These are phyloP conservation scores for Pythium volutum DNA, from an alignment of 352 stramenopile species.

Conservation along the genomic window DNA sequence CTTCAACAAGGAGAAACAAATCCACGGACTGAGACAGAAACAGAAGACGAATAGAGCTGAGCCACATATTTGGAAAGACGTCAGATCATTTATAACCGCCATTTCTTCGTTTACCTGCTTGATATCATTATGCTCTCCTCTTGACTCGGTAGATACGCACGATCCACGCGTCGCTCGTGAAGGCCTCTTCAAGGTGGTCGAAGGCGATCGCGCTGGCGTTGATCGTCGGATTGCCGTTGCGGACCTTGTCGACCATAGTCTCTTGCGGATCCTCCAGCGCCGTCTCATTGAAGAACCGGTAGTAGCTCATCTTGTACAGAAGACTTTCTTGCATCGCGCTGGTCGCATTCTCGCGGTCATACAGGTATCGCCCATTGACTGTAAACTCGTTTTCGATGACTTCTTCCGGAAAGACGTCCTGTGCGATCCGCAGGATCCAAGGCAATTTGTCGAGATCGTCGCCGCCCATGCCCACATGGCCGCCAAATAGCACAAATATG, in stretches of 20 bases:
- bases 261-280: not conserved
- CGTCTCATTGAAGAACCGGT: slow-evolving; percentile 86
- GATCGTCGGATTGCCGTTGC: slow-evolving; percentile 41
- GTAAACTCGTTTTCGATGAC: slow-evolving; percentile 87
- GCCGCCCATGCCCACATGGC: slow-evolving; percentile 61
- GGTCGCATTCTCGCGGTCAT: slow-evolving; percentile 58
- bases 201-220: slow-evolving; percentile 65
- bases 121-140: not conserved
- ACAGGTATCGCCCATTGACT: slow-evolving; percentile 84
- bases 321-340: slow-evolving; percentile 90
- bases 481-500: slow-evolving; percentile 75
- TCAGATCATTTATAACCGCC: not conserved
- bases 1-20: slow-evolving; percentile 32
- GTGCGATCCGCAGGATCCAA: slow-evolving; percentile 92
- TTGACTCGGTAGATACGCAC: slow-evolving; percentile 90
- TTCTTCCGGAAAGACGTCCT: slow-evolving; percentile 79
- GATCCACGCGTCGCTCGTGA: slow-evolving; percentile 92
- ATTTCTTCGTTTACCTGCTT: not conserved
- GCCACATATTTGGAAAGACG: not conserved
- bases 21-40: not conserved
- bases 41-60: not conserved
- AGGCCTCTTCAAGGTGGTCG: slow-evolving; percentile 88
- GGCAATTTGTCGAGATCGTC: slow-evolving; percentile 94
- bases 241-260: slow-evolving; percentile 7
- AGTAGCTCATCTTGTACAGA: slow-evolving; percentile 94